Evolutionary conservation across 306 rosid genomes (phyloP).

Genomic region (Cucurbita argyrosperma): DNA sequence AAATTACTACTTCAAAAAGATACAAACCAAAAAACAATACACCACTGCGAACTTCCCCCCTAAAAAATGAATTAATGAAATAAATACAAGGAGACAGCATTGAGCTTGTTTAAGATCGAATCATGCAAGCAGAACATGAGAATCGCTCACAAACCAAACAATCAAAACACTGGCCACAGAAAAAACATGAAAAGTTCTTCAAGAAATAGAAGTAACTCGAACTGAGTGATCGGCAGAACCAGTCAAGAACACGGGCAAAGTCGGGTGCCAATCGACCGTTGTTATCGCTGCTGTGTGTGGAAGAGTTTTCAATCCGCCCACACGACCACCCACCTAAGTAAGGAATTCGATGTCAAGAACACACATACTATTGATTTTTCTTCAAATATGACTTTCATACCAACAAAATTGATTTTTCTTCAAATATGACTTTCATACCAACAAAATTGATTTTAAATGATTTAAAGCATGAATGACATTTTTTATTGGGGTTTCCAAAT

Average conservation of each 20-base stretch:
- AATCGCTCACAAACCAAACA: not conserved
- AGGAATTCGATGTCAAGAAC: not conserved
- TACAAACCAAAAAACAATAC: not conserved
- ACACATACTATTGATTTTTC: not conserved
- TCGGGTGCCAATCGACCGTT: conserved; percentile 95
- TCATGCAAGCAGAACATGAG: not conserved
- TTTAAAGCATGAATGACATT: no score
- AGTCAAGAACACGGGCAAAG: conserved; percentile 70
- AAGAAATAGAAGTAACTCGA: conserved; percentile 57
- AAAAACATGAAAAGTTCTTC: not conserved
- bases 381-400: no score
- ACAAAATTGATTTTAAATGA: no score
- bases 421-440: no score
- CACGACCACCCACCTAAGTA: conserved; percentile 51
- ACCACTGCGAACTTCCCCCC: not conserved
- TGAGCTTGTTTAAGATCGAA: not conserved
- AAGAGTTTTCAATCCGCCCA: conserved; percentile 63
- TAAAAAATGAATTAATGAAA: not conserved
- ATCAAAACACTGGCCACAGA: not conserved
- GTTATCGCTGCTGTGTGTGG: conserved; percentile 71
- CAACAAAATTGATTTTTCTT: no score
- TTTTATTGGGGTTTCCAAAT: no score
- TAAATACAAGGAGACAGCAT: not conserved
- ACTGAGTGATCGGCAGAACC: conserved; percentile 95
- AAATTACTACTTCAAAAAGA: not conserved